Base-by-base conservation (phyloP, 2,329 filamentous ascomycete species). In the Monilinia aucupariae region DNA sequence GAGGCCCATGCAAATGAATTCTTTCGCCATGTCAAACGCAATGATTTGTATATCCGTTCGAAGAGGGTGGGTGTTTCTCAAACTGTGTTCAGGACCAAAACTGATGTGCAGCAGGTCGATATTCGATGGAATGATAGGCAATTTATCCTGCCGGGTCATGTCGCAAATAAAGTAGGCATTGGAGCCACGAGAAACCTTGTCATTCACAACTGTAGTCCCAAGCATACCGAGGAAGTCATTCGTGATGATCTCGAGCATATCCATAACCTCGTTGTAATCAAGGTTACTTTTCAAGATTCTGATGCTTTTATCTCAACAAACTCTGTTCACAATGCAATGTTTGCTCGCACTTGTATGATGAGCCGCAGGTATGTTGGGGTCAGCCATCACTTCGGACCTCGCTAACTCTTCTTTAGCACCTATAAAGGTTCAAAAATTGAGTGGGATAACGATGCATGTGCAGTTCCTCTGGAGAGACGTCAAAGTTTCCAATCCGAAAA, bases 181-280 rank as follows among this genome's bases (percentile, higher is more conserved):
- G 89, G 90, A 17, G 88, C 88, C 17, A 89, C 85, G 49, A 85
- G 91, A 64, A 94, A 93, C 69, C 74, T 96, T 45, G 76, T 92
- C 25, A 82, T 96, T 49, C 82, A 82, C 63, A 81, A 81, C 12
- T 83, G 82, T 68, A 79, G 79, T 68, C 77, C 77, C 60, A 81
- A 77, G 60, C 77, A 89, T 68, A 91, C 85, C 0, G 86, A 86
- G 67, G 76, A 82, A 9, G 75, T 76, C 20, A 85, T 96, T 66
- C 85, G 88, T 13, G 81, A 86, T 5, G 89, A 96, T 69, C 80
- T 94, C 45, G 87, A 92, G 30, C 91, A 96, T 72, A 93, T 96
- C 65, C 86, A 93, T 77, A 90, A 90, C 66, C 80, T 96, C 1
- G 78, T 87, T 27, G 82, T 96, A 13, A 79, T 94, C 70, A 82